phyloP scores from a whole-genome alignment of 78 protist species.

The Dictyostelium discoideum region DNA sequence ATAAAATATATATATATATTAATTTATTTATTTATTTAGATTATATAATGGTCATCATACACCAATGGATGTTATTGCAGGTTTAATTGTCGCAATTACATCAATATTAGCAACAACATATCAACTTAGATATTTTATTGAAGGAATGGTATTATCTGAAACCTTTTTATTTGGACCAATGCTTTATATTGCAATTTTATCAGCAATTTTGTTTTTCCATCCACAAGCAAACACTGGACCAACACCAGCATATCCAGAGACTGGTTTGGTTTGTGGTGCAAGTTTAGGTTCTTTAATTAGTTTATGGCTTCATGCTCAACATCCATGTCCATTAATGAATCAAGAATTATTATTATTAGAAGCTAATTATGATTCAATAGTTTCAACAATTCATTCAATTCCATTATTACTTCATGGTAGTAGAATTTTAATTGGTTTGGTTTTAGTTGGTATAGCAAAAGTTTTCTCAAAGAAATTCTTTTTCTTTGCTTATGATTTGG shows the following conservation, averaged over 20 bases:
- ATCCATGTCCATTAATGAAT: background rate
- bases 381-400: background rate
- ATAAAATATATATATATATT: too few relatives aligned
- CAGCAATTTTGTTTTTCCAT: constrained; percentile 20
- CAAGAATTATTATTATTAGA: background rate
- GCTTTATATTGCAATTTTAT: background rate
- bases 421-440: constrained; percentile 41
- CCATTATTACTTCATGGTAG: background rate
- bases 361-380: background rate
- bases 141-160: background rate
- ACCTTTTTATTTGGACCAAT: constrained; percentile 8
- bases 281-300: constrained; percentile 16
- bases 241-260: constrained; percentile 78
- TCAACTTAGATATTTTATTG: background rate
- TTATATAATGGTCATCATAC: constrained; percentile 73
- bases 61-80: constrained; percentile 71
- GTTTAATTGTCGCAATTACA: constrained; percentile 12
- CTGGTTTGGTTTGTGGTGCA: constrained; percentile 65
- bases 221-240: constrained; percentile 58
- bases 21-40: background rate
- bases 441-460: constrained; percentile 7
- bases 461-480: constrained; percentile 57
- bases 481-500: constrained; percentile 7
- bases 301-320: constrained; percentile 1
- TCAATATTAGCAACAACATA: background rate